phyloP scores from a whole-genome alignment of 2,329 filamentous ascomycete species.

The Coniella vitis region DNA sequence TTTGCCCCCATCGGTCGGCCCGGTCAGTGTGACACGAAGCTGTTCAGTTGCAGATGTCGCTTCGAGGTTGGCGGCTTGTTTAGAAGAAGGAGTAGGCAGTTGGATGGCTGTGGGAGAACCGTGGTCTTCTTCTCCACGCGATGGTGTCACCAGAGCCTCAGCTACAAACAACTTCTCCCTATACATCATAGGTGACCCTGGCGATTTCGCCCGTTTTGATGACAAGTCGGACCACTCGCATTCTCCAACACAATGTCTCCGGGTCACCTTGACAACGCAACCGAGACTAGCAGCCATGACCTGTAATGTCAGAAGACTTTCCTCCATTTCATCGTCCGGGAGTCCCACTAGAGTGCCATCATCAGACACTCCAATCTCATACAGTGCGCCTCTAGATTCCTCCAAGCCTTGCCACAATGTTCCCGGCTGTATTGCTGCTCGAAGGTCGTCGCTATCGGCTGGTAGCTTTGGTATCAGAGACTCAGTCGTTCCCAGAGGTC shows the following conservation, averaged over 20 bases:
- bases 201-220: conserved; percentile 20
- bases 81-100: conserved; percentile 18
- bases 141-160: conserved; percentile 79
- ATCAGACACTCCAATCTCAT: conserved; percentile 94
- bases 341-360: conserved; percentile 87
- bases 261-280: conserved; percentile 73
- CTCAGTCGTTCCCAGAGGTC: conserved; percentile 35
- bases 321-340: conserved; percentile 83
- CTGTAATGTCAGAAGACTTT: conserved; percentile 77
- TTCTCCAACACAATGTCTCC: conserved; percentile 76
- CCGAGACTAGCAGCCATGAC: conserved; percentile 91
- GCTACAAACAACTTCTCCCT: conserved; percentile 71
- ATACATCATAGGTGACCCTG: conserved; percentile 19
- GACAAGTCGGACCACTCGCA: conserved; percentile 63
- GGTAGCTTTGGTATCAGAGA: conserved; percentile 70
- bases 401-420: conserved; percentile 74
- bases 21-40: conserved; percentile 78
- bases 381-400: conserved; percentile 86
- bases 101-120: conserved; percentile 11
- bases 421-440: conserved; percentile 39
- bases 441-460: conserved; percentile 47
- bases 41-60: conserved; percentile 56
- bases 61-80: conserved; percentile 7
- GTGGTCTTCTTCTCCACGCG: conserved; percentile 9
- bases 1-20: conserved; percentile 86